Evolutionary conservation across 805 yeast genomes (phyloP).

Genomic region (Metschnikowia hibisci): DNA sequence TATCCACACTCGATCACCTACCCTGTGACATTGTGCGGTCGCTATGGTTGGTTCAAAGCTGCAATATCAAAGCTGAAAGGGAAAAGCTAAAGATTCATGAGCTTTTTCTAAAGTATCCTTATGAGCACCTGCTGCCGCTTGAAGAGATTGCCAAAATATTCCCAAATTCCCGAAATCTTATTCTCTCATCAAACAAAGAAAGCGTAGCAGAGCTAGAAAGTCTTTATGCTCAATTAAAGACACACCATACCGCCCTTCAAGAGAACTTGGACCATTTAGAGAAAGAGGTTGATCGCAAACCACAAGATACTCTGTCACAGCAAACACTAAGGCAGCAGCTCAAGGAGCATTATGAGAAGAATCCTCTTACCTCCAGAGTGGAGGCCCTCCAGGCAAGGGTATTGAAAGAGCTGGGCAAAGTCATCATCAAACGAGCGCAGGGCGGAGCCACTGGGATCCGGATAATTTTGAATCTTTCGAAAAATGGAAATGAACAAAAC

Average conservation of each 20-base stretch:
- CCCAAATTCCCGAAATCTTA: slow-evolving; percentile 1
- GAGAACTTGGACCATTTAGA: slow-evolving; percentile 27
- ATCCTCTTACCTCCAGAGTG: slow-evolving; percentile 35
- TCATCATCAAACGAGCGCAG: slow-evolving; percentile 11
- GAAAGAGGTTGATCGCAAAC: slow-evolving; percentile 11
- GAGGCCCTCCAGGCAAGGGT: slow-evolving; percentile 33
- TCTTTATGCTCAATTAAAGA: slow-evolving; percentile 27
- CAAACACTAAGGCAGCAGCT: slow-evolving; percentile 27
- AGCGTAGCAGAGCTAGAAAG: slow-evolving; percentile 16
- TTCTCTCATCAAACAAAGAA: slow-evolving; percentile 10
- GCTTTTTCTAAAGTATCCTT: slow-evolving; percentile 11
- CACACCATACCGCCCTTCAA: slow-evolving; percentile 25
- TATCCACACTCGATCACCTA: slow-evolving; percentile 41
- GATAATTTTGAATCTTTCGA: slow-evolving; percentile 14
- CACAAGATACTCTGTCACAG: slow-evolving; percentile 8
- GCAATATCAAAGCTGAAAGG: slow-evolving; percentile 28
- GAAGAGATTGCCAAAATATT: slow-evolving; percentile 3
- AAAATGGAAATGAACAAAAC: neutral
- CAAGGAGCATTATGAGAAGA: slow-evolving; percentile 29
- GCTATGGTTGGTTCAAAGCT: slow-evolving; percentile 39
- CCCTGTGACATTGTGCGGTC: slow-evolving; percentile 43
- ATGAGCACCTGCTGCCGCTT: neutral
- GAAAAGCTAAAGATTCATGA: slow-evolving; percentile 19
- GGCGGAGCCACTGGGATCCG: slow-evolving; percentile 14
- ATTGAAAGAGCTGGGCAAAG: slow-evolving; percentile 13